Percentiles rank a stretch among this genome's conserved stretches.
Conservation (phyloP, 768 basidiomycete genomes). For the Cantharellus cinnabarinus region DNA sequence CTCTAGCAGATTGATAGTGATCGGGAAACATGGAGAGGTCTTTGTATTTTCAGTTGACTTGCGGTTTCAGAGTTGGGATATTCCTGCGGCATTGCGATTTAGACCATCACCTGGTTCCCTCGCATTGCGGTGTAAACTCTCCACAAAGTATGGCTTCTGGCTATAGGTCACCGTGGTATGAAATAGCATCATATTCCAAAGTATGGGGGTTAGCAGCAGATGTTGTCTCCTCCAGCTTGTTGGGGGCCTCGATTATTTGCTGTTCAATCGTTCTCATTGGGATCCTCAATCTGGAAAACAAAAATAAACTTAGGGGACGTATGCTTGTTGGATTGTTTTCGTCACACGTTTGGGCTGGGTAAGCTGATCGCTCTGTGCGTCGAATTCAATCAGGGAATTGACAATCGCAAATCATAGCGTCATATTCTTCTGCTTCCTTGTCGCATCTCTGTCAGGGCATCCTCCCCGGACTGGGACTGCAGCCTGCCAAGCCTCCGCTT, state of each 20-base stretch:
- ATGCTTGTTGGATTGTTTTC: constrained; percentile 5
- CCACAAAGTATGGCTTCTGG: no score
- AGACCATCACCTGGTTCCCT: no score
- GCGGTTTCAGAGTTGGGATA: no score
- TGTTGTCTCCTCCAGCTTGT: background rate
- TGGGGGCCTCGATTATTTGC: background rate
- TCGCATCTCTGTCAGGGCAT: constrained; percentile 2
- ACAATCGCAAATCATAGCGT: background rate
- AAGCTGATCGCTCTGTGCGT: background rate
- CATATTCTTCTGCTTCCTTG: background rate
- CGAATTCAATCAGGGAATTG: background rate
- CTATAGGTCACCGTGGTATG: background rate
- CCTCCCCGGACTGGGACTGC: background rate
- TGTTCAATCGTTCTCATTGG: background rate
- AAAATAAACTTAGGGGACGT: constrained; percentile 2
- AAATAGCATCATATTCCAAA: background rate
- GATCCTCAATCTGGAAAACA: background rate
- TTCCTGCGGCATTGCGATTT: no score
- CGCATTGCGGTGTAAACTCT: no score
- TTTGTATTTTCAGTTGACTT: no score
- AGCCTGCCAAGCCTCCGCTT: background rate
- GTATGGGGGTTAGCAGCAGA: background rate
- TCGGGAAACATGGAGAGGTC: no score
- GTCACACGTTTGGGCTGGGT: constrained; percentile 6
- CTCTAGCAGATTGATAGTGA: no score